These are phyloP conservation scores for Grosmannia serpens DNA, from an alignment of 2,329 filamentous ascomycete genomes.

Conservation along the genomic window DNA sequence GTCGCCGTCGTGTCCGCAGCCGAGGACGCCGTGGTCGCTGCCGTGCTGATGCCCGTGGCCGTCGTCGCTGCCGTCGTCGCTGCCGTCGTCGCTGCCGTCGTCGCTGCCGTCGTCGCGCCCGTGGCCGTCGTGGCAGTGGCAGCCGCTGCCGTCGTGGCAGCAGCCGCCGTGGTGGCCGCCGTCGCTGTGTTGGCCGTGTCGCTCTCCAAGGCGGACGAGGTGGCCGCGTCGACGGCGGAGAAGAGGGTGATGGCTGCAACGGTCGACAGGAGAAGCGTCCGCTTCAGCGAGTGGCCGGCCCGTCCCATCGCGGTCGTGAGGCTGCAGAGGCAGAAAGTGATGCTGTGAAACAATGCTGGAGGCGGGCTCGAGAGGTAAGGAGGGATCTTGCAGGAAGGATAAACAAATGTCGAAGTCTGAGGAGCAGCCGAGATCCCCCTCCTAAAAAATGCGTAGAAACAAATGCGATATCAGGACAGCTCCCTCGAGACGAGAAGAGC, in stretches of 20 bases:
- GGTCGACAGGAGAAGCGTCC: slow-evolving; percentile 20
- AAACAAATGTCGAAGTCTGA: background rate
- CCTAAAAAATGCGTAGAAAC: background rate
- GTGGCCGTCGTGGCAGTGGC: background rate
- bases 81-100: background rate
- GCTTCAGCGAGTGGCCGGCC: slow-evolving; percentile 20
- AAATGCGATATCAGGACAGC: background rate
- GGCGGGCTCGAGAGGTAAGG: background rate
- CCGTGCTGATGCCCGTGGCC: background rate
- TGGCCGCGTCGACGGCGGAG: slow-evolving; percentile 17
- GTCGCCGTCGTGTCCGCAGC: background rate
- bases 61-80: slow-evolving; percentile 1
- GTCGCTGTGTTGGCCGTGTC: no score
- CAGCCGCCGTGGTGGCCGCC: no score
- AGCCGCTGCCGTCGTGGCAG: background rate
- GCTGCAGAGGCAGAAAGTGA: background rate
- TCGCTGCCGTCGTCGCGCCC: slow-evolving; percentile 5
- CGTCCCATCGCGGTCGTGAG: slow-evolving; percentile 14
- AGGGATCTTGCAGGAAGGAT: background rate
- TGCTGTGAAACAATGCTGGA: background rate
- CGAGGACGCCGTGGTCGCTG: background rate
- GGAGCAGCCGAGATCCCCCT: background rate
- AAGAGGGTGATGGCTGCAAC: slow-evolving; percentile 17
- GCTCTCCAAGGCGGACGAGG: background rate
- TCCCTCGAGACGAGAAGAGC: no score